Conservation (phyloP, 2,329 filamentous ascomycete species). For the Penicillium glabrum region DNA sequence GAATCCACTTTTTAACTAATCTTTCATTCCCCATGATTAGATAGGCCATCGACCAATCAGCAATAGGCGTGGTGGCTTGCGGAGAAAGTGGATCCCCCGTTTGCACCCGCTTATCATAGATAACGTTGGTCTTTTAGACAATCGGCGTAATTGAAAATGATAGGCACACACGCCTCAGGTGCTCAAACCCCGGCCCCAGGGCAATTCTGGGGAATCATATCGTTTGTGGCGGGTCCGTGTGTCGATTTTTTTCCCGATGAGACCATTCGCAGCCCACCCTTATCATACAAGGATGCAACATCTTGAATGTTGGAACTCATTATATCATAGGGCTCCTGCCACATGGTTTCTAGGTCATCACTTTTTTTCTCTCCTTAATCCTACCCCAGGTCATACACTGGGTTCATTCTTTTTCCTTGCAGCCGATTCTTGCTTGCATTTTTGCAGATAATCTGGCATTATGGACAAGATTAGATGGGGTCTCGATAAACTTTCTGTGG, state of each 20-base stretch:
- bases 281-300: constrained; percentile 16
- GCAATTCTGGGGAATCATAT: not conserved
- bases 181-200: constrained; percentile 9
- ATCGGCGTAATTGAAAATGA: constrained; percentile 12
- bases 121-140: constrained; percentile 27
- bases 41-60: constrained; percentile 22
- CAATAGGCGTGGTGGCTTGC: constrained; percentile 5
- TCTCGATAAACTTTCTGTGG: constrained; percentile 65
- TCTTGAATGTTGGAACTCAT: constrained; percentile 12
- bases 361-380: not conserved
- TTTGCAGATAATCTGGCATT: constrained; percentile 2
- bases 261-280: constrained; percentile 5
- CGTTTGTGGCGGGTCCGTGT: constrained; percentile 4
- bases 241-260: constrained; percentile 5
- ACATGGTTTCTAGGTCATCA: not conserved
- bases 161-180: constrained; percentile 8
- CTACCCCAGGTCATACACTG: not conserved
- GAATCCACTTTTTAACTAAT: constrained; percentile 1
- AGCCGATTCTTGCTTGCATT: not conserved
- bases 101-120: constrained; percentile 18
- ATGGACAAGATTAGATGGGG: constrained; percentile 30
- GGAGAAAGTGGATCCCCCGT: constrained; percentile 21
- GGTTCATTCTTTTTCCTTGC: not conserved
- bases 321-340: constrained; percentile 15
- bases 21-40: constrained; percentile 14